Conservation (phyloP, 148 eudicot species). For the Beta vulgaris region DNA sequence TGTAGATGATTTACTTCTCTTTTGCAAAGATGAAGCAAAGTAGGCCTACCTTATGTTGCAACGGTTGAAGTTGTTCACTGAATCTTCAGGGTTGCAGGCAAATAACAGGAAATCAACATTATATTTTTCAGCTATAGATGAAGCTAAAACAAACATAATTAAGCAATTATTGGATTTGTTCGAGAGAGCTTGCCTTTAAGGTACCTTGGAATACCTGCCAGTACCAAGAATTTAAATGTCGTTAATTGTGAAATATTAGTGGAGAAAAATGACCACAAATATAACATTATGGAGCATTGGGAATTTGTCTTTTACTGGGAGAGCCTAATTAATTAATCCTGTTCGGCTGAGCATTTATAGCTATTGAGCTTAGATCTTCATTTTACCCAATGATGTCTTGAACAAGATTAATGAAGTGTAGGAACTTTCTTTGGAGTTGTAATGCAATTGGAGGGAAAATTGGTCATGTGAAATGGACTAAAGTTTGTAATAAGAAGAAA, state of each 20-base stretch:
- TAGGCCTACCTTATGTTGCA: not conserved
- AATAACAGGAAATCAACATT: not conserved
- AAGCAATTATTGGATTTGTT: not conserved
- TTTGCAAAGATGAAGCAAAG: not conserved
- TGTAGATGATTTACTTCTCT: not conserved
- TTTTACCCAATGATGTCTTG: not conserved
- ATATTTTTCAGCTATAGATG: not conserved
- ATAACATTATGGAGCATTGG: not conserved
- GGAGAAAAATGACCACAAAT: not conserved
- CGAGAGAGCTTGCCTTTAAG: not conserved
- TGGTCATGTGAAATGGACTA: not conserved
- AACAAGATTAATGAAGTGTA: not conserved
- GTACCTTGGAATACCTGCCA: not conserved
- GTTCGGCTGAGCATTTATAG: not conserved
- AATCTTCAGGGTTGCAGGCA: not conserved
- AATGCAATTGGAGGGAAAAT: fast-evolving
- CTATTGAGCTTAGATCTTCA: not conserved
- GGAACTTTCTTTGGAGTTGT: not conserved
- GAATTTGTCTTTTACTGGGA: not conserved
- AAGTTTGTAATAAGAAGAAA: not conserved
- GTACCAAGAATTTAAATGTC: not conserved
- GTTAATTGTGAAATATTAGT: not conserved
- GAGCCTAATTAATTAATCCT: not conserved
- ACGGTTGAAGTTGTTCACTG: not conserved
- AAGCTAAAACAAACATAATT: too few relatives aligned